Percentiles rank a stretch among this genome's conserved stretches.
These are phyloP conservation scores for Xylaria venustula DNA, from an alignment of 495 filamentous ascomycete species.

Conservation along the genomic window DNA sequence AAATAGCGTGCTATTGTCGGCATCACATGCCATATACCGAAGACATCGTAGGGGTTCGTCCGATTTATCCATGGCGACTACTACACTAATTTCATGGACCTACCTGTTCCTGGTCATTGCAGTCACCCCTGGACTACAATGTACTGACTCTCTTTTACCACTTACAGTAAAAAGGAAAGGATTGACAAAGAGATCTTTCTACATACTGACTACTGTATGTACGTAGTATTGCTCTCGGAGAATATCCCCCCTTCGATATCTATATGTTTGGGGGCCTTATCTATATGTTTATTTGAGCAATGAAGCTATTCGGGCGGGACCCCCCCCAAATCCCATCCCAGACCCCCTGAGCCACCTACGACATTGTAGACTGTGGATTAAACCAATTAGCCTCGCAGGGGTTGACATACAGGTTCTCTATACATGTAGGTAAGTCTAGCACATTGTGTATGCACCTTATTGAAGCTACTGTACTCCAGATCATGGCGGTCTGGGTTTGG, in stretches of 20 bases:
- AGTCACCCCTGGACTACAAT: neutral
- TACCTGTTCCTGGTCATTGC: neutral
- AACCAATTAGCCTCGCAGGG: too few species aligned
- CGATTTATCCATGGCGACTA: neutral
- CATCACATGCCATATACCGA: conserved; percentile 8
- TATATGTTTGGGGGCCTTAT: neutral
- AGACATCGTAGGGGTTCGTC: neutral
- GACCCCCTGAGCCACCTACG: too few species aligned
- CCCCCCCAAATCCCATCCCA: too few species aligned
- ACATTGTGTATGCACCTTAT: neutral
- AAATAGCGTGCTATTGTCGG: conserved; percentile 5
- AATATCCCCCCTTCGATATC: neutral
- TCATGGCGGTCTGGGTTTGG: conserved; percentile 1
- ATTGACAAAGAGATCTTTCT: neutral
- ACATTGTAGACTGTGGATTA: too few species aligned
- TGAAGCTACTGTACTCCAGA: conserved; percentile 12
- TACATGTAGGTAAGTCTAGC: too few species aligned
- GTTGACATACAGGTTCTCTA: too few species aligned
- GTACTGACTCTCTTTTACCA: neutral
- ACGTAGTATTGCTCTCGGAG: too few species aligned
- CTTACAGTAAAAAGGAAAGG: neutral
- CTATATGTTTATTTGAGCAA: too few species aligned
- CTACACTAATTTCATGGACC: neutral
- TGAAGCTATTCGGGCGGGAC: neutral
- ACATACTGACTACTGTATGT: too few species aligned